Base-by-base conservation (phyloP, 768 basidiomycete genomes). In the Rhodotorula diobovata region DNA sequence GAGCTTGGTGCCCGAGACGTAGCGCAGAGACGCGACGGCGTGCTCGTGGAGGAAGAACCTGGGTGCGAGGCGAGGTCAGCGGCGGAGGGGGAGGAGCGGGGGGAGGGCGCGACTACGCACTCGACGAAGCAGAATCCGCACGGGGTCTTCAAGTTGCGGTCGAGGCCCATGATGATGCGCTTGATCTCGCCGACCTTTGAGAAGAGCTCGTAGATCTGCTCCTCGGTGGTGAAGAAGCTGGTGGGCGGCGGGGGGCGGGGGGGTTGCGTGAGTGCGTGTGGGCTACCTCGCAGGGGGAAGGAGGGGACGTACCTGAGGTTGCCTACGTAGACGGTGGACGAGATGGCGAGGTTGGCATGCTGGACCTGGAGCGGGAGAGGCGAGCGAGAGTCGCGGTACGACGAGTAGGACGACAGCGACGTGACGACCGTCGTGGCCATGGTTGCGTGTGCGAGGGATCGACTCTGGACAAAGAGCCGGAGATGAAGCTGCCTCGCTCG, bases 61-160 rank as follows among this genome's bases (percentile, higher is more conserved):
- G 55, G 3, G 45, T 41, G 41, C 12, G 43, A 32, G 45, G 34
- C 12, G 15, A 48, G 32, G 23, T 46, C 11, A 63, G 61, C n/a
- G 18, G 3, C 34, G n/a, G n/a, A n/a, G n/a, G n/a, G n/a, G n/a
- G n/a, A n/a, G n/a, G n/a, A n/a, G n/a, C n/a, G n/a, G n/a, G n/a
- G n/a, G n/a, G n/a, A n/a, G n/a, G n/a, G n/a, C n/a, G n/a, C n/a
- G 21, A 9, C 35, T 37, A 58, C 63, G 16, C 61, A 72, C 80
- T 93, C 91, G 68, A 94, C 94, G 76, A 93, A 97, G 82, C 95
- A 93, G 81, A 96, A 93, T 34, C 95, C 89, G 77, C 91, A 93
- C 0, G 91, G 93, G 59, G 91, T 94, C 91, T 92, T 86, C 64
- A 90, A 89, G 80, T 95, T 89, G 77, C 90, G 84, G 83, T 95